A percentile compares a stretch with the other conserved stretches of the same genome.
Evolutionary conservation across 768 basidiomycete species (phyloP).

Genomic region (Naganishia vaughanmartiniae): DNA sequence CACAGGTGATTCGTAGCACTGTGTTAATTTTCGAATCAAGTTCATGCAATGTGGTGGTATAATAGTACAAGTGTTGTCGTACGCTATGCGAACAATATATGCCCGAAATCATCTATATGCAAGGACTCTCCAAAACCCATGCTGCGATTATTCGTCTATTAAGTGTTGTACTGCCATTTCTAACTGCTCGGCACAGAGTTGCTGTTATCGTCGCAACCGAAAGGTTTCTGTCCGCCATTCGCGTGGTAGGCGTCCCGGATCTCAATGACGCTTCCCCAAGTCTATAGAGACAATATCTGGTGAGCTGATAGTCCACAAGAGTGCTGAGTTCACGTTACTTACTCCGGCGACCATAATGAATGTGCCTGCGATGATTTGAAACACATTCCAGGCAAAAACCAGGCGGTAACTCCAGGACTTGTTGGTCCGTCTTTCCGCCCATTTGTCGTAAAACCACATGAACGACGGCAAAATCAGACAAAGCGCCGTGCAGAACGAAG

Average conservation of each 20-base stretch:
- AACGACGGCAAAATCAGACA: slow-evolving; percentile 1
- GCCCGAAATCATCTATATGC: slow-evolving; percentile 15
- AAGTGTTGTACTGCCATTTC: background rate
- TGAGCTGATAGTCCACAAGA: background rate
- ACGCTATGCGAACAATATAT: background rate
- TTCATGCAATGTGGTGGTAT: slow-evolving; percentile 2
- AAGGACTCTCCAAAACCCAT: slow-evolving; percentile 1
- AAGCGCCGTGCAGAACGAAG: slow-evolving; percentile 33
- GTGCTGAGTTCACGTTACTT: background rate
- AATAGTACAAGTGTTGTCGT: slow-evolving; percentile 20
- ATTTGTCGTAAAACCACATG: slow-evolving; percentile 34
- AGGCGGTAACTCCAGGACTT: slow-evolving; percentile 8
- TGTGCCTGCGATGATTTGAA: slow-evolving; percentile 30
- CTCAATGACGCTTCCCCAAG: slow-evolving; percentile 25
- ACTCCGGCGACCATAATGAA: slow-evolving; percentile 37
- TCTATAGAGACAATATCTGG: background rate
- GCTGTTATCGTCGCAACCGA: slow-evolving; percentile 26
- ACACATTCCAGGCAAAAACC: slow-evolving; percentile 29
- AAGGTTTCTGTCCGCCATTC: slow-evolving; percentile 11
- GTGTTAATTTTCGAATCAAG: no score
- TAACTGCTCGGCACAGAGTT: slow-evolving; percentile 21
- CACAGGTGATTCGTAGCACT: no score
- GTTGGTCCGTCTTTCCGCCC: slow-evolving; percentile 25
- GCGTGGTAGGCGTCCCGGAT: slow-evolving; percentile 20
- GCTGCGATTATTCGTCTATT: background rate